A percentile compares a stretch with the other conserved stretches of the same genome.
These are phyloP conservation scores for Suillus clintonianus DNA, from an alignment of 768 basidiomycete genomes.

Conservation along the genomic window DNA sequence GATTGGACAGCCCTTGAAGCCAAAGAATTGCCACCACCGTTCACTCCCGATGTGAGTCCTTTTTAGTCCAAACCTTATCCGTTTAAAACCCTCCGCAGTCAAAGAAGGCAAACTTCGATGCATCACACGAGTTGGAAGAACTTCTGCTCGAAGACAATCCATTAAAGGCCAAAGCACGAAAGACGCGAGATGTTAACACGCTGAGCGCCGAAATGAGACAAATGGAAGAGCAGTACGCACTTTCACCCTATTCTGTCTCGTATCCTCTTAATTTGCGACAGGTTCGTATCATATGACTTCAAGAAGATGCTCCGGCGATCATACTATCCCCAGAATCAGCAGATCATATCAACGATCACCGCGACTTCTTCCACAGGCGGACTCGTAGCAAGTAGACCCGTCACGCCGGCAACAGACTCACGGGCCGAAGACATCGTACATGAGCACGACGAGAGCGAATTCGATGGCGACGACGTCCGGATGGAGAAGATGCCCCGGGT, in stretches of 20 bases:
- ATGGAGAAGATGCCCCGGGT: conserved; percentile 40
- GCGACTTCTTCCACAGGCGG: conserved; percentile 77
- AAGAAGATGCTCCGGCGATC: conserved; percentile 89
- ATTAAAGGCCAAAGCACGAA: conserved; percentile 90
- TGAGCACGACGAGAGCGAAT: conserved; percentile 45
- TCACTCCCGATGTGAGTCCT: conserved; percentile 76
- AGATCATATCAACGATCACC: conserved; percentile 60
- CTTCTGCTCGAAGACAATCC: conserved; percentile 95
- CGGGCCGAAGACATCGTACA: conserved; percentile 45
- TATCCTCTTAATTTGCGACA: conserved; percentile 30
- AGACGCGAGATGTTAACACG: conserved; percentile 79
- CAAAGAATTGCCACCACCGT: conserved; percentile 77
- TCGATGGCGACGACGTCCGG: conserved; percentile 40
- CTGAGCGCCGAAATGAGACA: conserved; percentile 91
- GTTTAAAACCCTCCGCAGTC: conserved; percentile 51
- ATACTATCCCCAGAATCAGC: conserved; percentile 85
- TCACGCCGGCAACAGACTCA: conserved; percentile 57
- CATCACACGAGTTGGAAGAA: conserved; percentile 97
- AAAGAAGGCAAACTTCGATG: conserved; percentile 99
- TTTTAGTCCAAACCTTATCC: neutral
- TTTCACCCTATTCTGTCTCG: conserved; percentile 6
- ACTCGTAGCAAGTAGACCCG: conserved; percentile 69
- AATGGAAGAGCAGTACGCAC: conserved; percentile 94
- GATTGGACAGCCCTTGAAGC: conserved; percentile 87
- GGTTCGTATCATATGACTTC: conserved; percentile 92